These are phyloP conservation scores for Backusella tuberculispora DNA, from an alignment of 192 early-diverging fungal genomes.

Conservation along the genomic window DNA sequence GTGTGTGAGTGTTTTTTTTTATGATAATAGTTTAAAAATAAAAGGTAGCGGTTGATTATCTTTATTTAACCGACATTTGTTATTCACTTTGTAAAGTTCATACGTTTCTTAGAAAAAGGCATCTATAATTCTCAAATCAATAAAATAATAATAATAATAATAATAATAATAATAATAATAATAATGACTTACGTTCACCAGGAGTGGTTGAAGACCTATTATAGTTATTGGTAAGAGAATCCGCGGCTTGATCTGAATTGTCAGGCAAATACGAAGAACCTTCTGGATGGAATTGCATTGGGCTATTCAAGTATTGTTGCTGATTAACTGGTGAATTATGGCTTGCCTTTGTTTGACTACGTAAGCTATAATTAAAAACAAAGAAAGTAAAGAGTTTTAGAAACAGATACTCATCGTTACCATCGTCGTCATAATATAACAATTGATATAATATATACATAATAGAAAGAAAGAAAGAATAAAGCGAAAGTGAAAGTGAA, in stretches of 20 bases:
- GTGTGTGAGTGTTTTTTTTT: neutral
- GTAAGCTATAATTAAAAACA: constrained; percentile 15
- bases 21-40: too few relatives aligned
- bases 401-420: too few relatives aligned
- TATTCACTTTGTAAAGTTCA: neutral
- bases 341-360: constrained; percentile 24
- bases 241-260: neutral
- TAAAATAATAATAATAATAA: neutral
- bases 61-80: neutral
- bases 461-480: constrained; percentile 7
- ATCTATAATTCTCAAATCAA: neutral
- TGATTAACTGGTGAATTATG: constrained; percentile 17
- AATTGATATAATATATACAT: too few relatives aligned
- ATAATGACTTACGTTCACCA: neutral
- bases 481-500: constrained; percentile 2
- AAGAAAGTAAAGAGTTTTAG: neutral
- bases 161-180: neutral
- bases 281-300: constrained; percentile 3
- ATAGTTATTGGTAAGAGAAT: constrained; percentile 1
- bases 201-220: neutral
- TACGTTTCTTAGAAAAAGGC: neutral
- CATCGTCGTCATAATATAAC: too few relatives aligned
- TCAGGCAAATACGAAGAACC: neutral
- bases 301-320: constrained; percentile 21
- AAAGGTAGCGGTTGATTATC: neutral